These are phyloP conservation scores for Purshia tridentata DNA, from an alignment of 306 rosid genomes.

Conservation along the genomic window DNA sequence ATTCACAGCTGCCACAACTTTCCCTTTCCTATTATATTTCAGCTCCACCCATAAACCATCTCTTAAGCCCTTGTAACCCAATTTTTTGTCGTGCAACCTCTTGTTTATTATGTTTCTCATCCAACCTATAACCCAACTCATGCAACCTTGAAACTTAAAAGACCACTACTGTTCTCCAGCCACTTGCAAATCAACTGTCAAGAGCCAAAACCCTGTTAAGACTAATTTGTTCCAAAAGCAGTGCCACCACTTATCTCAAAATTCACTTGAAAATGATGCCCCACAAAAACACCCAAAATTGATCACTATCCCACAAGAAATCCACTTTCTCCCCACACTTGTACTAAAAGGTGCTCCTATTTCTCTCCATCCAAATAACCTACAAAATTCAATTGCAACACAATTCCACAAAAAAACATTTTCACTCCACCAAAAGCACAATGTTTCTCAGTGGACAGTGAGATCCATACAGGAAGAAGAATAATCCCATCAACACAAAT, in stretches of 20 bases:
- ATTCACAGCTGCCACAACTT: not conserved
- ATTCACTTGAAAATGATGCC: too few relatives aligned
- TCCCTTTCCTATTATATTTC: not conserved
- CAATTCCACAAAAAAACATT: too few relatives aligned
- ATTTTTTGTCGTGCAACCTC: not conserved
- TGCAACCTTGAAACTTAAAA: not conserved
- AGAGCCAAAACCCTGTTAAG: not conserved
- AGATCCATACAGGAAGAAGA: not conserved
- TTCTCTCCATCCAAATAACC: too few relatives aligned
- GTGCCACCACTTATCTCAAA: not conserved
- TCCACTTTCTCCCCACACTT: too few relatives aligned
- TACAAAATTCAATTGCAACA: too few relatives aligned
- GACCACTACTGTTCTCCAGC: not conserved
- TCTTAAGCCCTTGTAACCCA: not conserved
- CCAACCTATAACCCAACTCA: not conserved
- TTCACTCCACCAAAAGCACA: too few relatives aligned
- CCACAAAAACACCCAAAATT: too few relatives aligned
- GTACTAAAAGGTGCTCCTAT: too few relatives aligned
- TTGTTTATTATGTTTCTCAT: not conserved
- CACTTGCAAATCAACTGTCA: not conserved
- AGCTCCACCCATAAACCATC: not conserved
- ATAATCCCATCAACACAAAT: not conserved
- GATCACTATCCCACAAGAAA: too few relatives aligned
- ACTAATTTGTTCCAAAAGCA: not conserved
- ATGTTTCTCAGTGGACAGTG: too few relatives aligned